Percentiles rank a stretch among this genome's conserved stretches.
Evolutionary conservation across 257 asterid genomes (phyloP).

Genomic region (Solanum virginianum): DNA sequence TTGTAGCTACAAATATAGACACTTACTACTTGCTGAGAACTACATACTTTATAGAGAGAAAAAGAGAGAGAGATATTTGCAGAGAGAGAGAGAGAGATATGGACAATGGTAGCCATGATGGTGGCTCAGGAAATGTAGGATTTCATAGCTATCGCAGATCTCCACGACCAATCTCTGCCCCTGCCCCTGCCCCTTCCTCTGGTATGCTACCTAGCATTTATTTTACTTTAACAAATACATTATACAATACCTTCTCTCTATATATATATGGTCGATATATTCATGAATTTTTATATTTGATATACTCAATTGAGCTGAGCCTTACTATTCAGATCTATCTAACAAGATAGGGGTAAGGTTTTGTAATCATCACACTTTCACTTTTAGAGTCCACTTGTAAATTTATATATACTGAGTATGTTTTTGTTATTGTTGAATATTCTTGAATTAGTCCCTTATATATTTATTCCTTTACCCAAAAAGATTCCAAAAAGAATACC

Average conservation of each 20-base stretch:
- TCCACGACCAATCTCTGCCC: conserved; percentile 16
- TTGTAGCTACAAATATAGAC: conserved; percentile 17
- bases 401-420: not conserved
- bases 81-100: not conserved
- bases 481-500: too few relatives aligned
- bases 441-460: not conserved
- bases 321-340: not conserved
- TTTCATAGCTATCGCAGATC: conserved; percentile 50
- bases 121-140: conserved; percentile 32
- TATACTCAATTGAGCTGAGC: not conserved
- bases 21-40: not conserved
- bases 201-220: not conserved
- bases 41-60: not conserved
- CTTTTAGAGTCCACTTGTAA: not conserved
- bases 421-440: not conserved
- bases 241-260: not conserved
- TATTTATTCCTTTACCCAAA: too few relatives aligned
- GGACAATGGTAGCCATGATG: not conserved
- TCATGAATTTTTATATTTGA: not conserved
- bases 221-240: not conserved
- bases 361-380: not conserved
- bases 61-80: not conserved
- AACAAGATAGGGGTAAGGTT: not conserved
- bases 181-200: not conserved
- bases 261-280: not conserved